Conservation (phyloP, 495 filamentous ascomycete genomes). For the Penicilliopsis zonata region DNA sequence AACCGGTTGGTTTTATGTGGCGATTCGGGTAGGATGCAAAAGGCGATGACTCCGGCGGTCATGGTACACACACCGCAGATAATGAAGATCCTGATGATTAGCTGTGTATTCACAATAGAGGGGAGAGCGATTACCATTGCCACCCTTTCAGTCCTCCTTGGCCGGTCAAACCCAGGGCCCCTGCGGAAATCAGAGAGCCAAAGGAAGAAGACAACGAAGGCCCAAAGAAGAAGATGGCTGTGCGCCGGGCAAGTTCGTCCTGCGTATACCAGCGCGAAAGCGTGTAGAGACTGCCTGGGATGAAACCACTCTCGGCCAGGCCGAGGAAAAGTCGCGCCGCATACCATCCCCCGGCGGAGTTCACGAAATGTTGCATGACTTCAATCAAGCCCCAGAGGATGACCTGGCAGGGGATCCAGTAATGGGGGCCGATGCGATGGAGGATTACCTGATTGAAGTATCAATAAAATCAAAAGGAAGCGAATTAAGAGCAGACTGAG, state of each 20-base stretch:
- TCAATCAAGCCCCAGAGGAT: constrained; percentile 39
- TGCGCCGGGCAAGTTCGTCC: constrained; percentile 34
- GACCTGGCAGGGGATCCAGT: constrained; percentile 40
- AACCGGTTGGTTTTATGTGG: no score
- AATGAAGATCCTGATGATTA: neutral
- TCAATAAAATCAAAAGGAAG: neutral
- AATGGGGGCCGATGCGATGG: constrained; percentile 31
- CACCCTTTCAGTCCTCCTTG: constrained; percentile 36
- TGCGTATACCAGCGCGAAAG: constrained; percentile 45
- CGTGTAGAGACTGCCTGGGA: constrained; percentile 43
- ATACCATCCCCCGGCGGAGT: constrained; percentile 29
- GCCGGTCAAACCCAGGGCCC: constrained; percentile 34
- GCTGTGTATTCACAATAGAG: constrained; percentile 2
- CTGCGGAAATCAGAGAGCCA: constrained; percentile 33
- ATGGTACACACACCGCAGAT: constrained; percentile 38
- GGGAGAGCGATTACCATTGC: constrained; percentile 47
- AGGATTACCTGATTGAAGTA: constrained; percentile 3
- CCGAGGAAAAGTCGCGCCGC: constrained; percentile 34
- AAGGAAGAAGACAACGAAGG: constrained; percentile 35
- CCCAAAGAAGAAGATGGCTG: constrained; percentile 42
- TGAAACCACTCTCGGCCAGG: constrained; percentile 42
- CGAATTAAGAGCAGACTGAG: neutral
- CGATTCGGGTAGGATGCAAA: constrained; percentile 13
- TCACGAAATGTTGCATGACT: constrained; percentile 39
- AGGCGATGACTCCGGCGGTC: constrained; percentile 19